Evolutionary conservation across 805 yeast genomes (phyloP), one percentile per base, ranked within the genome.

Genomic region (Wickerhamiella spandovensis): DNA sequence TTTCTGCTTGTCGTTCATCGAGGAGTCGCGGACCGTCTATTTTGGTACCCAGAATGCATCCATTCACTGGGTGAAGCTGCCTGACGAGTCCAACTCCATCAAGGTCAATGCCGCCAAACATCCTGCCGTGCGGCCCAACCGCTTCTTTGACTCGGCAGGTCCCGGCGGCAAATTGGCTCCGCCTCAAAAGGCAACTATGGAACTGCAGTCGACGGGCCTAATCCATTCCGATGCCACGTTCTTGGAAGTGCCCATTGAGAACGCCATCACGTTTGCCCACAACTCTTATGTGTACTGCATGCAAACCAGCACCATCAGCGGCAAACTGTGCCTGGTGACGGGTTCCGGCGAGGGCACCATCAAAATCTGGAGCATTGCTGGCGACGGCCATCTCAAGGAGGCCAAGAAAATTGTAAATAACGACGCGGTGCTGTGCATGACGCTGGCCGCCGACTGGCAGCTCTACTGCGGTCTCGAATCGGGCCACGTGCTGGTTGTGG

Each of bases 1-100:
- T 17, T 90, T 90, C 62, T 82, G 95, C 8, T 67, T 90, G 32
- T 76, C 79, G 7, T 86, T 92, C 79, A 72, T 81, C 15, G 75
- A 77, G 18, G 56, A 67, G 1, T 63, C 76, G 10, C 73, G 79
- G 45, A 77, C 85, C 0, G 70, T 90, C 3, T 85, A 81, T 54
- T 76, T 86, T 58, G 98, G 98, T 4, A 82, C 95, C 12, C 97
- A 92, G 64, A 90, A 89, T 62, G 96, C 97, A 3, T 76, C 89
- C 1, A 75, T 90, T 17, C 75, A 85, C 42, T 90, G 84, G 79
- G 79, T 85, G 51, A 74, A 74, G 44, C 58, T 72, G 46, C 60
- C 59, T 69, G 47, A n/a, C 23, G 42, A 28, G 10, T 10, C 47
- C n/a, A 23, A 37, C 23, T 21, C 18, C 5, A 35, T 15, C 28